Evolutionary conservation across 2,329 filamentous ascomycete species (phyloP).

Genomic region (Fusarium goolgardi): DNA sequence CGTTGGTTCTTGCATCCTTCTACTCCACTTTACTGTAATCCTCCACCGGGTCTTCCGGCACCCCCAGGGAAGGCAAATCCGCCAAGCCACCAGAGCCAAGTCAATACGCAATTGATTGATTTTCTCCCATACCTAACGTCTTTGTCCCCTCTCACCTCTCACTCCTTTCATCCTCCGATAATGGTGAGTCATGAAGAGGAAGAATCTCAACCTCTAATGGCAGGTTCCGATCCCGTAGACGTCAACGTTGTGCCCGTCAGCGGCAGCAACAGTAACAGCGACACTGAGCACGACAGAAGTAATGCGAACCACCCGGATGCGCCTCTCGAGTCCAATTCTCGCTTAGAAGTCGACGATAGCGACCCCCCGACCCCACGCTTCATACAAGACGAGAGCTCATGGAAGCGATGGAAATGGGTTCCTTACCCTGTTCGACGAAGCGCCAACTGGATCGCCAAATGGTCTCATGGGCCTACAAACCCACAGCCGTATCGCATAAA

Average conservation of each 20-base stretch:
- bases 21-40: slow-evolving; percentile 31
- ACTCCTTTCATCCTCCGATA: slow-evolving; percentile 14
- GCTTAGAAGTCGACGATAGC: slow-evolving; percentile 59
- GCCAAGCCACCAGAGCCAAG: slow-evolving; percentile 22
- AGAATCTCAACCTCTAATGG: slow-evolving; percentile 56
- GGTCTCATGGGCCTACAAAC: slow-evolving; percentile 67
- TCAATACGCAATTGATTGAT: slow-evolving; percentile 19
- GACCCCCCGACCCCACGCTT: slow-evolving; percentile 67
- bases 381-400: slow-evolving; percentile 63
- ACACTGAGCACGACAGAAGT: slow-evolving; percentile 16
- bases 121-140: neutral
- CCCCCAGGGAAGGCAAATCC: slow-evolving; percentile 25
- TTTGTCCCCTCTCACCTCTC: neutral
- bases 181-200: slow-evolving; percentile 51
- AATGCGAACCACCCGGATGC: slow-evolving; percentile 54
- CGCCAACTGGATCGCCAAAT: slow-evolving; percentile 56
- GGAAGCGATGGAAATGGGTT: slow-evolving; percentile 67
- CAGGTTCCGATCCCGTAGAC: slow-evolving; percentile 48
- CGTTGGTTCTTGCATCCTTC: neutral
- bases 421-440: slow-evolving; percentile 66
- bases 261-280: slow-evolving; percentile 23
- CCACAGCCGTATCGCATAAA: slow-evolving; percentile 62
- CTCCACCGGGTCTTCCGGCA: slow-evolving; percentile 30
- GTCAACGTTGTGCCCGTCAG: slow-evolving; percentile 43
- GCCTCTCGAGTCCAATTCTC: slow-evolving; percentile 53